A percentile compares a stretch with the other conserved stretches of the same genome.
These are phyloP conservation scores for Apiotrichum laibachii DNA, from an alignment of 1,284 basidiomycete species.

Conservation along the genomic window DNA sequence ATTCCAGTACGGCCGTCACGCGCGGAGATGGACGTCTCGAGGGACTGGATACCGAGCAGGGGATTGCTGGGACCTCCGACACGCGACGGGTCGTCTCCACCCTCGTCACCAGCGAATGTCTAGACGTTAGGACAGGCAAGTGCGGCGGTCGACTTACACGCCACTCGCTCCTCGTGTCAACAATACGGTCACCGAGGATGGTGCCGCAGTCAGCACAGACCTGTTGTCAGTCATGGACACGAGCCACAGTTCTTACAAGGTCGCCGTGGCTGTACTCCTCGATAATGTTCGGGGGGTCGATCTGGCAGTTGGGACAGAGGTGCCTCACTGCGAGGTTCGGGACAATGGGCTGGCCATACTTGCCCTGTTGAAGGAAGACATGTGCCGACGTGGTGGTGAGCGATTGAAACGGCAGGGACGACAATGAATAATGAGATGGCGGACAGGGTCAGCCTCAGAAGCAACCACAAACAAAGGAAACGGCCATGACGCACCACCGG, in stretches of 20 bases:
- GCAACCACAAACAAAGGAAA: background rate
- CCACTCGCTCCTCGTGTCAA: constrained; percentile 98
- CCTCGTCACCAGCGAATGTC: constrained; percentile 99
- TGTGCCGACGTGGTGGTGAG: background rate
- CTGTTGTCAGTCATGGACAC: constrained; percentile 16
- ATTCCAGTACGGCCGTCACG: constrained; percentile 91
- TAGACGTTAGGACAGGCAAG: constrained; percentile 46
- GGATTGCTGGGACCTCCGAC: constrained; percentile 95
- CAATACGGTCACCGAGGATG: constrained; percentile 91
- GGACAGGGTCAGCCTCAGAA: constrained; percentile 1
- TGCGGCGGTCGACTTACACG: constrained; percentile 60
- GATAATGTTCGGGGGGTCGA: constrained; percentile 86
- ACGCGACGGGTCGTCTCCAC: constrained; percentile 94
- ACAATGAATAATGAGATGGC: background rate
- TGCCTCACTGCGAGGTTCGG: constrained; percentile 77
- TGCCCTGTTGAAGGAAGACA: constrained; percentile 24
- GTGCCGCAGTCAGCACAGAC: constrained; percentile 90
- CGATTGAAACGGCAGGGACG: no score
- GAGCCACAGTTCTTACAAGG: constrained; percentile 59
- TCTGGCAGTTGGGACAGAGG: constrained; percentile 90
- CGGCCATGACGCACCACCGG: constrained; percentile 28
- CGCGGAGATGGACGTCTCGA: constrained; percentile 91
- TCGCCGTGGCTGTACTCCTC: constrained; percentile 98
- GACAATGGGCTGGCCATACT: constrained; percentile 57
- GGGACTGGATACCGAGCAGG: constrained; percentile 58